Base-by-base conservation (phyloP, 148 eudicot genomes). In the Cornus controversa region DNA sequence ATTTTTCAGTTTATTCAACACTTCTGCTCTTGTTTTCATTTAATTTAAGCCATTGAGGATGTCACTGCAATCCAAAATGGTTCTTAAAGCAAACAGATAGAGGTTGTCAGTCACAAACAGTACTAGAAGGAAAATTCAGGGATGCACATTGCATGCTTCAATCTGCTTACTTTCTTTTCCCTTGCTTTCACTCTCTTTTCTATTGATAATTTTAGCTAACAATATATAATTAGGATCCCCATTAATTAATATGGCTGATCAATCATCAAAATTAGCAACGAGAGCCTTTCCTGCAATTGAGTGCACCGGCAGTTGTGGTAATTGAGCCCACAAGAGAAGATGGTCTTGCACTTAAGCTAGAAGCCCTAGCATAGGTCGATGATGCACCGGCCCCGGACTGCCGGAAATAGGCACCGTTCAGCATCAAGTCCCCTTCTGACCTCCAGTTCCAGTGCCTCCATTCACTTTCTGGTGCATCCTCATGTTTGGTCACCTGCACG, bases 401-500 rank as follows among this genome's bases (percentile, higher is more conserved):
- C 65, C 58, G 70, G 73, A 87, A 87, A 66, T 71, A 87, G 10
- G 90, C 90, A 0, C 87, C 90, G 42, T 84, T 87, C 27, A 87
- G 57, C 87, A 87, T 67, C 69, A 87, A 69, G 62, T 84, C 89
- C 10, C 89, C 89, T 74, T 84, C 87, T 53, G 87, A 80, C 36
- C 85, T 75, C 90, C 90, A 87, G 23, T 85, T 87, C 90, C 90
- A 87, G 31, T 73, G 15, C 37, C 36, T 83, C 87, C 88, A 87
- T 75, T 87, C 88, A 23, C 79, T 84, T 63, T 87, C 85, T 5
- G 82, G 77, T 65, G 88, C 82, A 70, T 85, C 74, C 78, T 85
- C 86, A 18, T 83, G 84, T 73, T 85, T 87, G 29, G 88, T 85
- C 81, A 85, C 88, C 90, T 87, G 9, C 66, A 31, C 26, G 0